Percentiles rank a stretch among this genome's conserved stretches.
phyloP scores from a whole-genome alignment of 1,139 yeast genomes.

The Meyerozyma sp. region DNA sequence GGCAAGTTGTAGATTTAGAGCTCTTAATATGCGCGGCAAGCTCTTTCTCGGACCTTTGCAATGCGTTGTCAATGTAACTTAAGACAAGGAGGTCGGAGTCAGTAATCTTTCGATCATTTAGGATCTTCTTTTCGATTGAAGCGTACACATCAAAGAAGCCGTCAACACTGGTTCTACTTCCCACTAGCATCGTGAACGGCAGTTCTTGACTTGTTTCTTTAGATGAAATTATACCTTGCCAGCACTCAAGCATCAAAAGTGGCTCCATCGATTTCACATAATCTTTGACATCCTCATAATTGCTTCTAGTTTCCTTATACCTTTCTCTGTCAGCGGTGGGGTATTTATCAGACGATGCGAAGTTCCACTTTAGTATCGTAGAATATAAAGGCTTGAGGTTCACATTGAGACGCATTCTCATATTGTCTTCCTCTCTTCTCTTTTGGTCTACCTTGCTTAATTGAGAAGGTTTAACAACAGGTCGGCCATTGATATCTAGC shows the following conservation, averaged over 20 bases:
- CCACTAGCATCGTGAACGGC: slow-evolving; percentile 68
- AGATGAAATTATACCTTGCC: slow-evolving; percentile 84
- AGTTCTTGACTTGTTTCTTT: slow-evolving; percentile 56
- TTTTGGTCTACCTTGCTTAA: slow-evolving; percentile 26
- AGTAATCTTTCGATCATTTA: slow-evolving; percentile 50
- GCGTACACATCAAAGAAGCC: slow-evolving; percentile 86
- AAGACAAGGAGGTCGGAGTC: slow-evolving; percentile 80
- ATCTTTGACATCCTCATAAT: slow-evolving; percentile 54
- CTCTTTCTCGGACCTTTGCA: slow-evolving; percentile 13
- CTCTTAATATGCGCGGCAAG: slow-evolving; percentile 21
- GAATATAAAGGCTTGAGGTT: slow-evolving; percentile 72
- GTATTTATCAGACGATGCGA: slow-evolving; percentile 47
- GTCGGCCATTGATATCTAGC: slow-evolving; percentile 34
- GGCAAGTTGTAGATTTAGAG: slow-evolving; percentile 42
- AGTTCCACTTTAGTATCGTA: slow-evolving; percentile 74
- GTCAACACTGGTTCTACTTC: slow-evolving; percentile 78
- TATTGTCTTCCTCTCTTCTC: slow-evolving; percentile 66
- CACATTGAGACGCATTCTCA: slow-evolving; percentile 76
- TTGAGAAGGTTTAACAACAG: slow-evolving; percentile 14
- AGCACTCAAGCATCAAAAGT: slow-evolving; percentile 77
- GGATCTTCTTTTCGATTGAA: slow-evolving; percentile 52
- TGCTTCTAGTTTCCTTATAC: slow-evolving; percentile 33
- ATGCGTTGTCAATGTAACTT: slow-evolving; percentile 36
- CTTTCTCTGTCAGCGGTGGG: slow-evolving; percentile 47
- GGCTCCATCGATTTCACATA: slow-evolving; percentile 74